Conservation (phyloP, 805 yeast species). For the Lipomyces sp. region DNA sequence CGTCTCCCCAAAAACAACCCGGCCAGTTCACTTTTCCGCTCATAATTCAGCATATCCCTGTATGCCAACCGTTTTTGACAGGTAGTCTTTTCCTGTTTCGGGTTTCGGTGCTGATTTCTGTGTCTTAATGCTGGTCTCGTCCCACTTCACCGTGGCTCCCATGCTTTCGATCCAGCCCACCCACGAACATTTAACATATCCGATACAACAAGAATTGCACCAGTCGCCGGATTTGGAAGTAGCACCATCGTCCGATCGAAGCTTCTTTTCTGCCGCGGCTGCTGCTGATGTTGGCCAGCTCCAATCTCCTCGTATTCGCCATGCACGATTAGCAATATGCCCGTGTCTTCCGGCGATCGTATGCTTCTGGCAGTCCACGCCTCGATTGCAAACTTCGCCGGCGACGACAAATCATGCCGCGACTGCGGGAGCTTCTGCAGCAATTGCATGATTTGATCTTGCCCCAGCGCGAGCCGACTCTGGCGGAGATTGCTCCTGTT, state of each 20-base stretch:
- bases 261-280: slow-evolving; percentile 51
- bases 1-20: too few species aligned
- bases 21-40: too few species aligned
- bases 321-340: slow-evolving; percentile 69
- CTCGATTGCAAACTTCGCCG: slow-evolving; percentile 72
- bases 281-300: slow-evolving; percentile 31
- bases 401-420: slow-evolving; percentile 64
- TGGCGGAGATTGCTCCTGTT: slow-evolving; percentile 48
- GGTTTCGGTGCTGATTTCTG: too few species aligned
- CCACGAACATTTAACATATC: slow-evolving; percentile 73
- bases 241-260: slow-evolving; percentile 84
- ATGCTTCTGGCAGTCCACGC: slow-evolving; percentile 41
- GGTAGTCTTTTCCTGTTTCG: too few species aligned
- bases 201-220: slow-evolving; percentile 77
- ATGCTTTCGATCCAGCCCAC: slow-evolving; percentile 53
- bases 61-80: too few species aligned
- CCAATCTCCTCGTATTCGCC: slow-evolving; percentile 73
- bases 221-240: slow-evolving; percentile 64
- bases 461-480: slow-evolving; percentile 64
- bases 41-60: too few species aligned
- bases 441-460: slow-evolving; percentile 55
- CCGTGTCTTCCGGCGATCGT: slow-evolving; percentile 60
- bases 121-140: too few species aligned
- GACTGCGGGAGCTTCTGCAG: slow-evolving; percentile 75
- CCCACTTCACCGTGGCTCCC: slow-evolving; percentile 43